Evolutionary conservation across 306 rosid species (phyloP).

Genomic region (Argentina anserina): DNA sequence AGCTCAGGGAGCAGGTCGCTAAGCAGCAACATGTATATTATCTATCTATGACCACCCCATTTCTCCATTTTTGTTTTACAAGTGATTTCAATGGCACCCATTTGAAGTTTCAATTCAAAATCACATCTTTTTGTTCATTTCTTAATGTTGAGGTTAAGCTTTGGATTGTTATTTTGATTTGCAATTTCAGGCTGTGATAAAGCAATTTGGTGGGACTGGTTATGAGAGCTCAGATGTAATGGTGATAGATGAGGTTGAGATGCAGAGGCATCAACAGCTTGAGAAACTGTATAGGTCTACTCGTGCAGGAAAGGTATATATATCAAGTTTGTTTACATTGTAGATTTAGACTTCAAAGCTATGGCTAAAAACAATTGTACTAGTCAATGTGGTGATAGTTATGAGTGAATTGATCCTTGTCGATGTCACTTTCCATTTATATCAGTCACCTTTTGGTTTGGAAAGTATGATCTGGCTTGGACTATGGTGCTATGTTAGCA

Average conservation of each 20-base stretch:
- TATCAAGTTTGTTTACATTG: not conserved
- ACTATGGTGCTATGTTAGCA: not conserved
- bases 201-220: slow-evolving; percentile 82
- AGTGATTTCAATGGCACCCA: slow-evolving; percentile 1
- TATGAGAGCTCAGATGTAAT: slow-evolving; percentile 85
- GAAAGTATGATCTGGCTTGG: not conserved
- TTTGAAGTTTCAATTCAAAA: not conserved
- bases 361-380: not conserved
- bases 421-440: not conserved
- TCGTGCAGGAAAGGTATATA: slow-evolving; percentile 76
- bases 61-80: not conserved
- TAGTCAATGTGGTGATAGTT: not conserved
- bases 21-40: slow-evolving; percentile 81
- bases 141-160: not conserved
- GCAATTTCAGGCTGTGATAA: slow-evolving; percentile 69
- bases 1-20: slow-evolving; percentile 86
- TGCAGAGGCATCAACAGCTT: slow-evolving; percentile 94
- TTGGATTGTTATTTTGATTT: not conserved
- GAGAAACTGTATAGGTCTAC: slow-evolving; percentile 80
- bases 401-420: not conserved
- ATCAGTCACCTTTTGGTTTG: not conserved
- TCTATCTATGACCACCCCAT: not conserved
- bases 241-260: slow-evolving; percentile 89
- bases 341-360: not conserved
- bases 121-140: not conserved